Evolutionary conservation across 1,284 basidiomycete species (phyloP), one percentile per base, ranked within the genome.

Genomic region (Cerrena zonata): DNA sequence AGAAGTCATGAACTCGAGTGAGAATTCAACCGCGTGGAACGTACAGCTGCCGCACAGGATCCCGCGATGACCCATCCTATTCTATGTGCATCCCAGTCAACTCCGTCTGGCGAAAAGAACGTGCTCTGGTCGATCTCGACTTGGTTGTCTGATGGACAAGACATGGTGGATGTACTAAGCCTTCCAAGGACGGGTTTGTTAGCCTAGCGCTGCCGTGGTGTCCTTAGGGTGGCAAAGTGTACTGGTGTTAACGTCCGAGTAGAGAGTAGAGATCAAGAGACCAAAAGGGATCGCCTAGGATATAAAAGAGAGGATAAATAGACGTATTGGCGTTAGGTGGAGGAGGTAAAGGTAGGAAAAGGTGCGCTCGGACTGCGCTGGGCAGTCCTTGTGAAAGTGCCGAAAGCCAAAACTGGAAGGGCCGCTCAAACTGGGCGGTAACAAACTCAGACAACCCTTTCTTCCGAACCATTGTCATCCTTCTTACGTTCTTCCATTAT

Each of bases 21-120:
- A 51, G 5, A 11, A 34, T 36, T 34, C 18, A 15, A 13, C 27
- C 21, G 21, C 21, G 10, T 21, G 24, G 5, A 23, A 77, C 85
- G 56, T 58, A 89, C 84, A 43, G 80, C 54, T 25, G 69, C 65
- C 2, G 87, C 72, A 56, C 82, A 85, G 13, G 67, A 74, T 25
- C 88, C 88, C 7, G 85, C 77, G 51, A 90, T 74, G 5, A 84
- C 71, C 87, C 87, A 90, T 38, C 86, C 87, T 62, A 87, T 79
- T 58, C 77, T 71, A 65, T 88, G 86, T 5, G 69, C 61, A 54
- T 82, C 78, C 82, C 81, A 85, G 56, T 81, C 65, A 21, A 75
- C 38, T 12, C 74, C 71, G 40, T 71, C 68, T 0, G 67, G 56
- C 53, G 66, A 65, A 85, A 84, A 88, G 62, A 87, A 88, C 2